Base-by-base conservation (phyloP, 2,329 filamentous ascomycete genomes). In the Chalaropsis thielavioides region DNA sequence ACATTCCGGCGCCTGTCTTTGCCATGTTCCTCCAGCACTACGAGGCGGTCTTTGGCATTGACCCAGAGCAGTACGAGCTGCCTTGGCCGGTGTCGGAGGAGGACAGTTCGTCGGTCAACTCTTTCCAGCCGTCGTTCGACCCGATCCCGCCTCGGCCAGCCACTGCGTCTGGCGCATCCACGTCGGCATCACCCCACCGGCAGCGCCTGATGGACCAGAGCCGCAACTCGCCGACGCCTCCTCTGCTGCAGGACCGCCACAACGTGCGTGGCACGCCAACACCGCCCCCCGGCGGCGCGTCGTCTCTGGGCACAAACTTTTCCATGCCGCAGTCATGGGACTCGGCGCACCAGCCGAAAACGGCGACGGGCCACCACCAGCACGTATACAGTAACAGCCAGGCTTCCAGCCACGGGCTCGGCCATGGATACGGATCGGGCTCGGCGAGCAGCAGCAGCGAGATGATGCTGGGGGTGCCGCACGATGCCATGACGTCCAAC, bases 1-100 rank as follows among this genome's bases (percentile, higher is more conserved):
- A 97, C 74, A 96, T 99, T 54, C 92, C 94, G 0, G 91, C 91
- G 0, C 92, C 92, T 0, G 87, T 99, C 11, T 96, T 99, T 73
- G 91, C 92, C 2, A 82, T 95, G 74, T 94, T 99, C 74, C 80
- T 99, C 66, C 92, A 94, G 69, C 92, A 97, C 71, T 96, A 90
- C 72, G 82, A 88, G 68, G 83, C 81, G 51, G 92, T 99, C 60
- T 99, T 97, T 72, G 87, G 88, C 22, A 80, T 86, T 58, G 79
- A 83, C 19, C 81, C 88, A 0, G 84, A 87, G 69, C 80, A 84
- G 62, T 85, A 86, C 65, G 80, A 84, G 72, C 76, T 83, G 31
- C 79, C 81, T 0, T 77, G 78, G 13, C 75, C 78, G 0, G 69
- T 74, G 6, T 74, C 75, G 0, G 76, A 78, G 44, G 66, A 72